Percentiles rank a stretch among this genome's conserved stretches.
Conservation (phyloP, 345 rosid species). For the Populus pruinosa region DNA sequence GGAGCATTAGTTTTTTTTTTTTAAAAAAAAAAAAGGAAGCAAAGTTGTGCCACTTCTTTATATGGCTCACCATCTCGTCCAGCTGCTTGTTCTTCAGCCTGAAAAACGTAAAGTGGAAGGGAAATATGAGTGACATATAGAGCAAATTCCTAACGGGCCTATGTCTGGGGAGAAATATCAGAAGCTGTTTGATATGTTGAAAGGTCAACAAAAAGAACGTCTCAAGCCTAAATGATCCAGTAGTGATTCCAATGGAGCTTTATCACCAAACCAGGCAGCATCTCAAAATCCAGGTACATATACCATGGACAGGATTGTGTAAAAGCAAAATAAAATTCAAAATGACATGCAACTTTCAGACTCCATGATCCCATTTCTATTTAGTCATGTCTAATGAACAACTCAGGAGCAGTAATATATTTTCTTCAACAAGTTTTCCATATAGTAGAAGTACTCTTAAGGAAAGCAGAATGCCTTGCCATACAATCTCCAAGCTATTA, state of each 20-base stretch:
- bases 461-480: neutral
- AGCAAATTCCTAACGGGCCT: neutral
- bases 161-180: neutral
- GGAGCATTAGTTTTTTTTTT: neutral
- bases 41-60: neutral
- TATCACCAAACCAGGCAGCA: neutral
- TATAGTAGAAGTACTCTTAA: neutral
- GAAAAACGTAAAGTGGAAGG: constrained; percentile 15
- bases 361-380: neutral
- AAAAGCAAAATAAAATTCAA: neutral
- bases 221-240: neutral
- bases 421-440: neutral
- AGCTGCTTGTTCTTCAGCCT: constrained; percentile 73
- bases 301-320: neutral
- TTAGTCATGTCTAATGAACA: neutral
- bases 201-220: neutral
- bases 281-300: neutral
- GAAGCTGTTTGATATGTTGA: neutral
- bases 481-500: neutral
- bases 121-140: neutral
- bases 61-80: constrained; percentile 66
- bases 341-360: neutral
- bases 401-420: neutral
- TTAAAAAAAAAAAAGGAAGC: constrained; percentile 1
- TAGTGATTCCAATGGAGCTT: neutral